Evolutionary conservation across 2,329 filamentous ascomycete genomes (phyloP), one percentile per base, ranked within the genome.

Genomic region (Colletotrichum sp.): DNA sequence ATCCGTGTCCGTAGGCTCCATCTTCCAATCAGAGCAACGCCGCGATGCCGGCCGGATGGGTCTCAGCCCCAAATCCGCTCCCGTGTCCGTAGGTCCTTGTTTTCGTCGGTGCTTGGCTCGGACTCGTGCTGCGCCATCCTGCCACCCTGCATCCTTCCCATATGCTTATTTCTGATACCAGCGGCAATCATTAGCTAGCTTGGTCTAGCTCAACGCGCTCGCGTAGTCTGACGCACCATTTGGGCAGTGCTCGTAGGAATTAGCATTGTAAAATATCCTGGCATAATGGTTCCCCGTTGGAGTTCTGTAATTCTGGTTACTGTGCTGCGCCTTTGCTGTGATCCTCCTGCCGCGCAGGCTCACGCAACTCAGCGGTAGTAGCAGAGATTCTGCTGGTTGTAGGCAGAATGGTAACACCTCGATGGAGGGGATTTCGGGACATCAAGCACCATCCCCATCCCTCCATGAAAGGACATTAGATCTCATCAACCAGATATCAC

Each of bases 1-100:
- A 44, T 71, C 72, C 72, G 72, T 71, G 72, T 74, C 72, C 67
- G 72, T 71, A 74, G 72, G 72, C 12, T 6, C 28, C 15, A 16
- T 27, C 25, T 39, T 27, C 71, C 67, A 64, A 59, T 44, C 36
- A n/a, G 15, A 39, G 57, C 4, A 6, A 12, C 28, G n/a, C 16
- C 19, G 55, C 27, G 9, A 36, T 22, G 36, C 30, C 67, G 59
- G 57, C 27, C 59, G 67, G 27, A 52, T 59, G 48, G 65, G 16
- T 22, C 36, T 27, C 6, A 16, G 6, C 30, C 11, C 65, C 16
- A 11, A 65, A 19, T 74, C 72, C 72, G 67, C 70, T 39, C 57
- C 71, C 66, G 71, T 69, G 22, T 30, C 63, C 63, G 63, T 66
- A 13, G 60, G 60, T 44, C n/a, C 4, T 67, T 32, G 36, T 57